Evolutionary conservation across 768 basidiomycete species (phyloP), one percentile per base, ranked within the genome.

Genomic region (Candolleomyces eurysporus): DNA sequence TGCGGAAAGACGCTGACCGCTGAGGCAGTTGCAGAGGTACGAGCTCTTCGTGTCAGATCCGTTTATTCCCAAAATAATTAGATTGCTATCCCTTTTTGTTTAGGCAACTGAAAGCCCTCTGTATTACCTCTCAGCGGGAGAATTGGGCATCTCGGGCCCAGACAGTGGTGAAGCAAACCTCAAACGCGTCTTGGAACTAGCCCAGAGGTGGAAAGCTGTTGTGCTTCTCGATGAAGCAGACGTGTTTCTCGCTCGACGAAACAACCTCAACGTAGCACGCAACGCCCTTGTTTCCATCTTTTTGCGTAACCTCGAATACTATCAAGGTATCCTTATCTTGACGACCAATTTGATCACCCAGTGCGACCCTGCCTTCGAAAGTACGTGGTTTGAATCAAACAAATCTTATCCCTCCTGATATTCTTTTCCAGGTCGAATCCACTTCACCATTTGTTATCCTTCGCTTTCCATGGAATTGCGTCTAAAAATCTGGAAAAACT

Each of bases 1-100:
- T 98, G 96, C 68, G 96, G 96, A 5, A 99, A 99, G 76, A 98
- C 96, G 0, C 74, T 96, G 64, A 75, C 98, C n/a, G 96, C 96
- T 14, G 89, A 95, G 71, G 96, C 96, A 16, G 91, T 98, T 62
- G 96, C 95, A 49, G 96, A 96, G 61, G 96, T 94, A 87, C 78
- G 14, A 40, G 48, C 22, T 58, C 58, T 9, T 57, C n/a, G n/a
- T 11, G n/a, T 11, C 21, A 26, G 4, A 26, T 26, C 4, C 26
- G 4, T 26, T 2, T 26, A 26, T 26, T 4, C 26, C 26, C 26
- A 26, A 26, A 26, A 26, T 26, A 26, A 26, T 26, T 26, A 1
- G 3, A 30, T 14, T 10, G 10, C 48, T 26, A 26, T 26, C n/a
- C n/a, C n/a, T n/a, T n/a, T n/a, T n/a, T n/a, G n/a, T n/a, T n/a